These are phyloP conservation scores for Selaginella tamariscina DNA, from an alignment of 75 land plant genomes.

Conservation along the genomic window DNA sequence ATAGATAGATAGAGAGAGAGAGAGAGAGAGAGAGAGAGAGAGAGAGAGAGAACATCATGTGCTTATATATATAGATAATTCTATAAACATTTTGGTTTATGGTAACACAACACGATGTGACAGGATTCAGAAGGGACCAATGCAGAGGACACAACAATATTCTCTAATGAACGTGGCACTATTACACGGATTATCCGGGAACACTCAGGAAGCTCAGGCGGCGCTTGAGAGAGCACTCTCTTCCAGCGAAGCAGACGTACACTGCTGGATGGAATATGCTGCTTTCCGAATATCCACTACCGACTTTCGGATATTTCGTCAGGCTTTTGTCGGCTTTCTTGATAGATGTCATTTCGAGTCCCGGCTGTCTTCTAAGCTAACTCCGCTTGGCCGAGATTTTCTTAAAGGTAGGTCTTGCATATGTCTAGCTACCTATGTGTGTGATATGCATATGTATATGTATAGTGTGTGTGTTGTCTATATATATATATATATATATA, in stretches of 20 bases:
- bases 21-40: too few species aligned
- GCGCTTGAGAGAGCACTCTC: neutral
- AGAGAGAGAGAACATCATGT: too few species aligned
- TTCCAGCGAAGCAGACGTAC: conserved; percentile 19
- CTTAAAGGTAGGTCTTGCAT: too few species aligned
- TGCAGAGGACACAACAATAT: conserved; percentile 30
- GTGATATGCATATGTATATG: too few species aligned
- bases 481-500: too few species aligned
- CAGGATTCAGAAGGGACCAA: neutral
- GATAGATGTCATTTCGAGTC: conserved; percentile 31
- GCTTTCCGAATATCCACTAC: conserved; percentile 3
- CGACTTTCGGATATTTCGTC: neutral
- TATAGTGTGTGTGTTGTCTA: too few species aligned
- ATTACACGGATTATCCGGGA: conserved; percentile 29
- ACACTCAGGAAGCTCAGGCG: conserved; percentile 11
- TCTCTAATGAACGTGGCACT: conserved; percentile 59
- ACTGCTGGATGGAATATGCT: conserved; percentile 55
- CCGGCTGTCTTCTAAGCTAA: conserved; percentile 10
- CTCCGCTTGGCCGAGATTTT: conserved; percentile 41
- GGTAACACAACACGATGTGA: too few species aligned
- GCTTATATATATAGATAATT: too few species aligned
- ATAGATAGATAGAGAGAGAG: too few species aligned
- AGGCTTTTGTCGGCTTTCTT: conserved; percentile 16
- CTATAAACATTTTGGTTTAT: too few species aligned
- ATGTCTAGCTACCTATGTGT: too few species aligned